These are phyloP conservation scores for Novakomyces olei DNA, from an alignment of 805 yeast genomes.

Conservation along the genomic window DNA sequence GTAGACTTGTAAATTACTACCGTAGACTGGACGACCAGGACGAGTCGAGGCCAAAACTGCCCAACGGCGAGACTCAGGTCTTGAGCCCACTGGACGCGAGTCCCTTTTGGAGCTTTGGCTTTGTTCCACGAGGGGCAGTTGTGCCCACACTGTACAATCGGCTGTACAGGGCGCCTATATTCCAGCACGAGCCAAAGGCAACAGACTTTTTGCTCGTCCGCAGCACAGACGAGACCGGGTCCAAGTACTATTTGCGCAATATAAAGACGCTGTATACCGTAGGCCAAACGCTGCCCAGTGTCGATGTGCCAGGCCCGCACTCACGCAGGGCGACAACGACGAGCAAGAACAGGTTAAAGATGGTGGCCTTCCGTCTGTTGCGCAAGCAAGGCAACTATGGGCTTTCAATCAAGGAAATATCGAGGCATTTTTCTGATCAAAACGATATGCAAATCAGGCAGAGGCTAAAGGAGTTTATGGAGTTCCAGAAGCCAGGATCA, in stretches of 20 bases:
- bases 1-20: constrained; percentile 78
- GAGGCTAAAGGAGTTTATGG: constrained; percentile 91
- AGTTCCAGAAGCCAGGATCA: constrained; percentile 77
- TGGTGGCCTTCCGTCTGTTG: constrained; percentile 78
- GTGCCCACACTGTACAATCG: constrained; percentile 87
- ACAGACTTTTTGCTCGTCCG: constrained; percentile 70
- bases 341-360: constrained; percentile 68
- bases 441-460: constrained; percentile 95
- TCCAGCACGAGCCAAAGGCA: constrained; percentile 52
- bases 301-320: constrained; percentile 93
- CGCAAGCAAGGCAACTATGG: constrained; percentile 54
- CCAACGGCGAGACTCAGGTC: constrained; percentile 86
- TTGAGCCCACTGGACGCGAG: constrained; percentile 89
- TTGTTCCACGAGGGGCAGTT: constrained; percentile 79
- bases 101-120: constrained; percentile 97
- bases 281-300: constrained; percentile 83
- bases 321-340: constrained; percentile 89
- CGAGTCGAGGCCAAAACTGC: constrained; percentile 61
- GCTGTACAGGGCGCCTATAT: constrained; percentile 79
- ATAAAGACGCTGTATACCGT: constrained; percentile 61
- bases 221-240: constrained; percentile 48
- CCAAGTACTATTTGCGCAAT: constrained; percentile 42
- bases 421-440: constrained; percentile 87
- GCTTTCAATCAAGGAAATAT: constrained; percentile 64
- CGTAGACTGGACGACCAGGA: constrained; percentile 68